A percentile compares a stretch with the other conserved stretches of the same genome.
phyloP scores from a whole-genome alignment of 225 moss, liverwort and hornwort genomes.

The Lunularia cruciata region DNA sequence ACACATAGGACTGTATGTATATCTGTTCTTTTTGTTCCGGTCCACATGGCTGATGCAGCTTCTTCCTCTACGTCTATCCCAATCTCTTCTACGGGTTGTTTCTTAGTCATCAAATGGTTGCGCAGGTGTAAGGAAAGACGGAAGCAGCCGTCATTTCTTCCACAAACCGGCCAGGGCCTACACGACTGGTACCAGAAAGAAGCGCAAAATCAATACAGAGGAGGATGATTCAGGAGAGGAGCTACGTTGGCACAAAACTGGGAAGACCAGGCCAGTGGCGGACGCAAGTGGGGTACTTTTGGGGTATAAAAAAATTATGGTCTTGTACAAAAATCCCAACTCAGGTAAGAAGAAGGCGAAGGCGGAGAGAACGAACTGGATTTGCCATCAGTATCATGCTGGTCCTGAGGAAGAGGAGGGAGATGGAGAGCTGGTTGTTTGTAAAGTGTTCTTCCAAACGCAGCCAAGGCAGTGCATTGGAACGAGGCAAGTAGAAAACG shows the following conservation, averaged over 20 bases:
- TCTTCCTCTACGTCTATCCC: neutral
- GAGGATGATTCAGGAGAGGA: conserved; percentile 70
- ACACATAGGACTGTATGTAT: too few species aligned
- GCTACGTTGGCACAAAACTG: conserved; percentile 95
- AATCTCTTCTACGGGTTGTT: too few species aligned
- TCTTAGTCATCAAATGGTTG: neutral
- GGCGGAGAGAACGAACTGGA: conserved; percentile 94
- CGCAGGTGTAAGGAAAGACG: conserved; percentile 73
- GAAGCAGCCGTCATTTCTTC: conserved; percentile 88
- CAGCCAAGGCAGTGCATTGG: conserved; percentile 85
- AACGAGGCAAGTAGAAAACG: conserved; percentile 47
- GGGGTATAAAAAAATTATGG: conserved; percentile 97
- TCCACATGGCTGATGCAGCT: neutral
- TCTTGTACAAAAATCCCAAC: conserved; percentile 54
- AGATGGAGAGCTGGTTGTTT: conserved; percentile 87
- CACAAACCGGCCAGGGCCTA: conserved; percentile 91
- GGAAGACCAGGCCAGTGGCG: conserved; percentile 74
- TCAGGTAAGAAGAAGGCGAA: conserved; percentile 77
- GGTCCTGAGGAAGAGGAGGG: conserved; percentile 82
- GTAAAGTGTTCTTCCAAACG: conserved; percentile 92
- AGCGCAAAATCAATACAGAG: conserved; percentile 74
- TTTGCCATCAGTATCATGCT: conserved; percentile 92
- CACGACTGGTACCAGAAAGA: conserved; percentile 84
- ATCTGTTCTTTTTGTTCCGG: too few species aligned
- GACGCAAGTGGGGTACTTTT: conserved; percentile 51